Evolutionary conservation across 495 filamentous ascomycete species (phyloP).

Genomic region (Bathelium albidoporum): DNA sequence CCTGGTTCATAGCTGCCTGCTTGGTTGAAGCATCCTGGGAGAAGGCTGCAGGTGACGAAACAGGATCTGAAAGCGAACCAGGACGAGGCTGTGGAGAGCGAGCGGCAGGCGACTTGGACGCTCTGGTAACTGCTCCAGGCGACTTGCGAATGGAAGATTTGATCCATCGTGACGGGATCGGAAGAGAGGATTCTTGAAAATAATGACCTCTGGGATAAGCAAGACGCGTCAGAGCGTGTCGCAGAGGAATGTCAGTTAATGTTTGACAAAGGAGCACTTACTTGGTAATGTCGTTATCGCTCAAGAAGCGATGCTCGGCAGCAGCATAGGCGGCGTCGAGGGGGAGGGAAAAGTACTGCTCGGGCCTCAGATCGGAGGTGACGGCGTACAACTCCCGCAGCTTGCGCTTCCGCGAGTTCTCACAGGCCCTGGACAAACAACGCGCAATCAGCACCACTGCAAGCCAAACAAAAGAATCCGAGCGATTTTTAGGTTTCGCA

Average conservation of each 20-base stretch:
- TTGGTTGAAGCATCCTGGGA: not conserved
- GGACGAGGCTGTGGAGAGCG: not conserved
- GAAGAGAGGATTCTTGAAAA: conserved; percentile 62
- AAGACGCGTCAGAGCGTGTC: not conserved
- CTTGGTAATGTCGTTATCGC: conserved; percentile 65
- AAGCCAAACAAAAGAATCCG: conserved; percentile 16
- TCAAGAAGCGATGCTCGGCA: conserved; percentile 53
- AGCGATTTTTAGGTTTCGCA: conserved; percentile 33
- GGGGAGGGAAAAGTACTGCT: conserved; percentile 39
- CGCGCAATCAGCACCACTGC: conserved; percentile 26
- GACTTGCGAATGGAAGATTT: conserved; percentile 15
- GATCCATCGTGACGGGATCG: conserved; percentile 27
- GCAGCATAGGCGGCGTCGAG: conserved; percentile 42
- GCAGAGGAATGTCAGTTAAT: conserved; percentile 18
- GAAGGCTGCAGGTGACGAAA: not conserved
- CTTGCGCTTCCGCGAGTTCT: conserved; percentile 71
- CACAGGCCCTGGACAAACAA: conserved; percentile 49
- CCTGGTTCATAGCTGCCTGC: not conserved
- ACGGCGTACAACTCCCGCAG: conserved; percentile 66
- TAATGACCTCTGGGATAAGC: conserved; percentile 48
- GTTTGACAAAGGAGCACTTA: conserved; percentile 39
- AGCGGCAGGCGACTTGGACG: not conserved
- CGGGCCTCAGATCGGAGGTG: conserved; percentile 34
- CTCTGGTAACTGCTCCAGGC: not conserved
- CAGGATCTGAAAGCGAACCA: not conserved